Conservation (phyloP, 1,139 yeast species). For the Spencermartinsiella ligniputridi region DNA sequence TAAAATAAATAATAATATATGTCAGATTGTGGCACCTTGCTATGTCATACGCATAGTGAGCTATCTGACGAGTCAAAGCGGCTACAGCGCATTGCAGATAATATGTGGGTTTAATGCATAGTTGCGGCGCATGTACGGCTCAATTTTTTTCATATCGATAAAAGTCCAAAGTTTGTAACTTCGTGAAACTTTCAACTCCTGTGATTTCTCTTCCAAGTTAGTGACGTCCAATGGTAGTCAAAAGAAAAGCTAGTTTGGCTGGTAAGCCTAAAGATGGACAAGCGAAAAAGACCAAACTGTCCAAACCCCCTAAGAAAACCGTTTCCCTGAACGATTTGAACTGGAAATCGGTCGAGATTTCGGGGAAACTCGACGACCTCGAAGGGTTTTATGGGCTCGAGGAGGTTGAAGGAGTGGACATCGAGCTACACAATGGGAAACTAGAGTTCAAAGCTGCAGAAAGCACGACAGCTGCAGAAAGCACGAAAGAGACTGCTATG, state of each 20-base stretch:
- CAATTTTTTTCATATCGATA: too few relatives aligned
- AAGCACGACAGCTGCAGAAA: slow-evolving; percentile 20
- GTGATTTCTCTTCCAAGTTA: too few relatives aligned
- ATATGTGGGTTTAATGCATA: too few relatives aligned
- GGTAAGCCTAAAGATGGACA: neutral
- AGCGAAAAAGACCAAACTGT: neutral
- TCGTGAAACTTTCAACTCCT: too few relatives aligned
- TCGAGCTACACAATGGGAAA: slow-evolving; percentile 45
- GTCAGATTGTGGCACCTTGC: too few relatives aligned
- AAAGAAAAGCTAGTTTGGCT: neutral
- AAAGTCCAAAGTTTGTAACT: too few relatives aligned
- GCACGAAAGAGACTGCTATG: slow-evolving; percentile 1
- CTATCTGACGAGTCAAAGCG: too few relatives aligned
- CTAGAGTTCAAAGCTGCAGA: slow-evolving; percentile 24
- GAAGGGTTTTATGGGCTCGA: slow-evolving; percentile 91
- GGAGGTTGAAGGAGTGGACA: slow-evolving; percentile 90
- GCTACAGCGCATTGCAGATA: too few relatives aligned
- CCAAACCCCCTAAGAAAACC: slow-evolving; percentile 5
- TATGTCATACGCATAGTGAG: too few relatives aligned
- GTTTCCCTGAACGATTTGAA: slow-evolving; percentile 28
- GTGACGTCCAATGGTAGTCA: too few relatives aligned
- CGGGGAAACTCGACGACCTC: slow-evolving; percentile 79
- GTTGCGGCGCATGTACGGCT: too few relatives aligned
- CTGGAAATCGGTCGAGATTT: slow-evolving; percentile 83
- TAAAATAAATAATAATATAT: too few relatives aligned